phyloP scores from a whole-genome alignment of 208 protist species.

The Wallacemonas collosoma region DNA sequence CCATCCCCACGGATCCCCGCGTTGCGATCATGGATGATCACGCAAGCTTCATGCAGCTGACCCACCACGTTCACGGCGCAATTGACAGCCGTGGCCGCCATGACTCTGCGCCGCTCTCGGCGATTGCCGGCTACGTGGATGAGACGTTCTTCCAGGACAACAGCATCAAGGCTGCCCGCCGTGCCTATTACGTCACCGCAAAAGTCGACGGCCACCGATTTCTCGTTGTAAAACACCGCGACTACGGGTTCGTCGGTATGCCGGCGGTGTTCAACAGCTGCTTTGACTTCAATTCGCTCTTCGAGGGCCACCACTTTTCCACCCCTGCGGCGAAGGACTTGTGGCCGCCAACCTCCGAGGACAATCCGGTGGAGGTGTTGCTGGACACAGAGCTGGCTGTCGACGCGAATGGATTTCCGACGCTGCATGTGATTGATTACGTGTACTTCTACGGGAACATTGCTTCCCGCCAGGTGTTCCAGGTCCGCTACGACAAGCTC shows the following conservation, averaged over 20 bases:
- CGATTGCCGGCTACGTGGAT: conserved; percentile 77
- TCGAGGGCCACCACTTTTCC: conserved; percentile 37
- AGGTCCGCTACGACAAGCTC: conserved; percentile 55
- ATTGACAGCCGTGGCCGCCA: conserved; percentile 71
- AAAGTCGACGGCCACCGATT: conserved; percentile 84
- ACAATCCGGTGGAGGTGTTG: conserved; percentile 58
- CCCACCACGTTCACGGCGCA: conserved; percentile 54
- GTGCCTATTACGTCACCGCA: conserved; percentile 67
- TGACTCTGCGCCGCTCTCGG: conserved; percentile 74
- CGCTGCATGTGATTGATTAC: conserved; percentile 80
- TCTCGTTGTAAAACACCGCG: conserved; percentile 70
- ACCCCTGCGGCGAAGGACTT: background rate
- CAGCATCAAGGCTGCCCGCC: conserved; percentile 25
- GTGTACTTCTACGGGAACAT: conserved; percentile 79
- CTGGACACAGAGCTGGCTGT: conserved; percentile 75
- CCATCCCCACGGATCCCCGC: background rate
- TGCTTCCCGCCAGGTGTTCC: conserved; percentile 53
- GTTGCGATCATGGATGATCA: conserved; percentile 54
- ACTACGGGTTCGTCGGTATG: conserved; percentile 75
- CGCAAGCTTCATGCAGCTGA: conserved; percentile 56
- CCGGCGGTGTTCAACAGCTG: conserved; percentile 66
- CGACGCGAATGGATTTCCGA: conserved; percentile 19
- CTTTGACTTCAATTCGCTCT: conserved; percentile 78
- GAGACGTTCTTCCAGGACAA: conserved; percentile 43
- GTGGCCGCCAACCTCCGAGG: background rate